Conservation (phyloP, 2,329 filamentous ascomycete genomes). For the Emergomyces africanus region DNA sequence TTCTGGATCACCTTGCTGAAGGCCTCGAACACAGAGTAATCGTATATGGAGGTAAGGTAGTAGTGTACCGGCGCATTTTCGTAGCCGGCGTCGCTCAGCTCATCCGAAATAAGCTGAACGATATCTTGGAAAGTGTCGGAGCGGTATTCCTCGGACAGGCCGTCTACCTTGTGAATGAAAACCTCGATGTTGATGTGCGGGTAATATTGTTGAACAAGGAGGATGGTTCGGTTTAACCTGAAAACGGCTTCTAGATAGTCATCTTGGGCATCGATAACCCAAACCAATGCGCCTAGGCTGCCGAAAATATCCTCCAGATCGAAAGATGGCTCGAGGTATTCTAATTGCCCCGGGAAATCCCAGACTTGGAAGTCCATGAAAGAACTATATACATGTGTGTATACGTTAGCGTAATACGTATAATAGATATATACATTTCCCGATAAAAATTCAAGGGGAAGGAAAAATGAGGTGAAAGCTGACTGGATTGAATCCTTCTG, state of each 20-base stretch:
- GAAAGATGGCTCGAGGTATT: constrained; percentile 80
- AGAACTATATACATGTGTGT: constrained; percentile 59
- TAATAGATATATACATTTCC: neutral
- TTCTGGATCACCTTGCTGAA: constrained; percentile 99
- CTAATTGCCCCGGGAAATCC: constrained; percentile 92
- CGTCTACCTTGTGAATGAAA: constrained; percentile 98
- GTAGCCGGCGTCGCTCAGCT: constrained; percentile 82
- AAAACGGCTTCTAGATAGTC: constrained; percentile 89
- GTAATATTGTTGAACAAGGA: constrained; percentile 77
- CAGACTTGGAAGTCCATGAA: constrained; percentile 99
- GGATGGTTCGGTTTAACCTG: constrained; percentile 75
- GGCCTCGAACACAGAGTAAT: constrained; percentile 95
- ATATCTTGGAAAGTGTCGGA: constrained; percentile 95
- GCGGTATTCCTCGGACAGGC: constrained; percentile 93
- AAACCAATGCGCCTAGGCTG: constrained; percentile 86
- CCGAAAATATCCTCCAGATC: constrained; percentile 91
- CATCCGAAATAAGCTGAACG: constrained; percentile 89
- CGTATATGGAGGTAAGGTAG: constrained; percentile 95
- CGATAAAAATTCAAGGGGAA: neutral
- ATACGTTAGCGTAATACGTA: neutral
- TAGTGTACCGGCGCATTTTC: constrained; percentile 91
- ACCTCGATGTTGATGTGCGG: constrained; percentile 95
- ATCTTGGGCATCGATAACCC: constrained; percentile 97
- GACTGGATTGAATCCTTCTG: constrained; percentile 94
- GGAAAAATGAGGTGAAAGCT: constrained; percentile 24